Percentiles rank a stretch among this genome's conserved stretches.
Conservation (phyloP, 495 filamentous ascomycete genomes). For the Polyplosphaeria fusca region DNA sequence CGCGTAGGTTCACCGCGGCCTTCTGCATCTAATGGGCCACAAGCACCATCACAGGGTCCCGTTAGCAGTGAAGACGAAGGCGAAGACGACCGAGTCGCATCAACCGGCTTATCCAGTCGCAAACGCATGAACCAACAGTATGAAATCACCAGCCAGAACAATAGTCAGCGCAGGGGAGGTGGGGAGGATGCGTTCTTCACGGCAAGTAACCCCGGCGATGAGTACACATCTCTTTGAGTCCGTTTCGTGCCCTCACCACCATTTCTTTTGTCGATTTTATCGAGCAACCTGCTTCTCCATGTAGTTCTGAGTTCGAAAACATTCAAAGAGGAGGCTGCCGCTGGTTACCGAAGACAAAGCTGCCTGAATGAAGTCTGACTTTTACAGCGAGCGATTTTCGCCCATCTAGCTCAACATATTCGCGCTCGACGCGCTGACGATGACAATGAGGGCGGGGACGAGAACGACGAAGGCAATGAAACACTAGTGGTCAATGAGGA, state of each 20-base stretch:
- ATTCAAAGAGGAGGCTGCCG: too few relatives aligned
- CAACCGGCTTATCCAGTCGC: conserved; percentile 51
- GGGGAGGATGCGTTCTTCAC: conserved; percentile 62
- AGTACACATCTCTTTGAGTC: conserved; percentile 11
- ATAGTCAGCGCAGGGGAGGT: conserved; percentile 59
- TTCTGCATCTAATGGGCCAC: background rate
- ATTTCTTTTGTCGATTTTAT: too few relatives aligned
- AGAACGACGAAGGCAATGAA: conserved; percentile 13
- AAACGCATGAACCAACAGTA: conserved; percentile 62
- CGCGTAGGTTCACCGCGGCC: conserved; percentile 8
- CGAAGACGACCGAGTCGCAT: conserved; percentile 32
- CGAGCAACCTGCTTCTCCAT: too few relatives aligned
- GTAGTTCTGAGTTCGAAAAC: too few relatives aligned
- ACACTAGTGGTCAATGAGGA: conserved; percentile 2
- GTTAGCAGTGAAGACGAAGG: conserved; percentile 30
- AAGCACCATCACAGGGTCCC: background rate
- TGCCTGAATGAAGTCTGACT: conserved; percentile 6
- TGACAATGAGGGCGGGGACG: conserved; percentile 10
- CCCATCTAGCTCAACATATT: conserved; percentile 51
- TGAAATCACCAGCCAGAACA: conserved; percentile 63
- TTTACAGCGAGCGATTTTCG: conserved; percentile 54
- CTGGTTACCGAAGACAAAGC: background rate
- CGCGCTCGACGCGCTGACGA: conserved; percentile 35
- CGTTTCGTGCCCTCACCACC: too few relatives aligned
- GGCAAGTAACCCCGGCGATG: conserved; percentile 52